Evolutionary conservation across 176 grass and related monocot species (phyloP).

Genomic region (Raddia distichophylla): DNA sequence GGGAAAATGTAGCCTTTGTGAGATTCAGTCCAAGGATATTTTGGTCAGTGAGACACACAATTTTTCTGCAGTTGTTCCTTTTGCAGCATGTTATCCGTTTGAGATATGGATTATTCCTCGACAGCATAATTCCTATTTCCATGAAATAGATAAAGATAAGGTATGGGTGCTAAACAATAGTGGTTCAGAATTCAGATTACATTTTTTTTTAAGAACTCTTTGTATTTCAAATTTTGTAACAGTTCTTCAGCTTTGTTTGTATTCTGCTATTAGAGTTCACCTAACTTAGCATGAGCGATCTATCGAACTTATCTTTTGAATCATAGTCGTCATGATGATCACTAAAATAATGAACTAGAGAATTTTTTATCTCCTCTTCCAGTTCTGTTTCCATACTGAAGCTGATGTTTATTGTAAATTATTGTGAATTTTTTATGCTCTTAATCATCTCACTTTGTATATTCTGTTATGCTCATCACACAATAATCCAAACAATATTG

Average conservation of each 20-base stretch:
- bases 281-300: neutral
- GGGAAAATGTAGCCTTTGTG: slow-evolving; percentile 79
- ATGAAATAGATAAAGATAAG: slow-evolving; percentile 80
- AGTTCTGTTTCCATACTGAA: neutral
- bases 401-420: neutral
- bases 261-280: slow-evolving; percentile 1
- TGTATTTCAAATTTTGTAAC: neutral
- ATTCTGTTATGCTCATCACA: neutral
- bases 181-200: neutral
- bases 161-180: slow-evolving; percentile 29
- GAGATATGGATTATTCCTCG: slow-evolving; percentile 91
- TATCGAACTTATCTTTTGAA: neutral
- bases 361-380: neutral
- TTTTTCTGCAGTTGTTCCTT: slow-evolving; percentile 81
- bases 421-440: neutral
- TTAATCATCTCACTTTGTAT: neutral
- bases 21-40: slow-evolving; percentile 53
- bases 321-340: neutral
- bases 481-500: no score
- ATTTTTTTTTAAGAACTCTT: neutral
- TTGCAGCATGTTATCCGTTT: slow-evolving; percentile 92
- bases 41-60: slow-evolving; percentile 63
- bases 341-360: neutral
- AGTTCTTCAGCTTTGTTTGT: neutral
- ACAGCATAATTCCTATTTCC: slow-evolving; percentile 72